A percentile compares a stretch with the other conserved stretches of the same genome.
These are phyloP conservation scores for Lasiodiplodia hormozganensis DNA, from an alignment of 2,329 filamentous ascomycete species.

Conservation along the genomic window DNA sequence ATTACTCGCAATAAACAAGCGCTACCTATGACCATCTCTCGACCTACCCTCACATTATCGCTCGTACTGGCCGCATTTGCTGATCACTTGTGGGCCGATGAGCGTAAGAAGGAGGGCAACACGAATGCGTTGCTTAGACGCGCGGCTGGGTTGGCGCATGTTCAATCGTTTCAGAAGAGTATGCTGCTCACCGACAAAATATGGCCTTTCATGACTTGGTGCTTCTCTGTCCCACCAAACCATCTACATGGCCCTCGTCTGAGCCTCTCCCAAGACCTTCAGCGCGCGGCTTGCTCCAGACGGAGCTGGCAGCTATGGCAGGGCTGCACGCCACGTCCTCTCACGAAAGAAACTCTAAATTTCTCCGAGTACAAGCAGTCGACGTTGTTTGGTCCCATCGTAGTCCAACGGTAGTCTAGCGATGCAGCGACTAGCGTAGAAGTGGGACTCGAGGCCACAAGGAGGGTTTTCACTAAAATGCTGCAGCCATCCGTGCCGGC, in stretches of 20 bases:
- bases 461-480: background rate
- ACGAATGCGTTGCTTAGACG: conserved; percentile 8
- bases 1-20: conserved; percentile 14
- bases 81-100: conserved; percentile 6
- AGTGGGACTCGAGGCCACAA: conserved; percentile 11
- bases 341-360: conserved; percentile 20
- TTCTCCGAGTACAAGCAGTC: background rate
- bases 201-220: background rate
- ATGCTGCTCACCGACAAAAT: conserved; percentile 15
- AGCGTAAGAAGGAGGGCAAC: conserved; percentile 7
- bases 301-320: conserved; percentile 2
- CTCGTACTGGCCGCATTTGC: background rate
- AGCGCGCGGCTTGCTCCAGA: background rate
- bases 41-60: background rate
- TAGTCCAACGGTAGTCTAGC: background rate
- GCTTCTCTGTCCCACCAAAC: background rate
- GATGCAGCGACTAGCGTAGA: background rate
- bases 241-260: background rate
- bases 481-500: conserved; percentile 1
- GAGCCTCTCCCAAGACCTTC: background rate
- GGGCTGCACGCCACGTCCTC: background rate
- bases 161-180: conserved; percentile 10
- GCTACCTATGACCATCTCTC: background rate
- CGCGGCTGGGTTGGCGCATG: conserved; percentile 21
- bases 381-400: background rate